Conservation (phyloP, 805 yeast genomes). For the Wickerhamiella spandovensis region DNA sequence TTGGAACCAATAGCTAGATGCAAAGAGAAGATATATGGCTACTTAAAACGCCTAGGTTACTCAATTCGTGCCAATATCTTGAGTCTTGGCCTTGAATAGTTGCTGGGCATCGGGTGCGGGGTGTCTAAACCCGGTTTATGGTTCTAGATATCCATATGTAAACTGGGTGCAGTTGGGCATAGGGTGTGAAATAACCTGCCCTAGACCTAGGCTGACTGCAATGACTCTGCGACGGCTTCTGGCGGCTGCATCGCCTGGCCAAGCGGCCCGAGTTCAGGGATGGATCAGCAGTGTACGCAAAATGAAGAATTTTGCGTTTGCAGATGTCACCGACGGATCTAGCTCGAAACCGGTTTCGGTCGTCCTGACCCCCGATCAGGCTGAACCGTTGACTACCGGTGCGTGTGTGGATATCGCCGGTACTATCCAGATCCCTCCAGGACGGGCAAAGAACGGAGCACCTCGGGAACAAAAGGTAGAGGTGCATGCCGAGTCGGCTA, state of each 20-base stretch:
- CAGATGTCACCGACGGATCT: conserved; percentile 74
- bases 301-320: conserved; percentile 65
- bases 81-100: too few relatives aligned
- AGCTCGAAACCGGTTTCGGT: conserved; percentile 41
- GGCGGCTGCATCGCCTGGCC: conserved; percentile 6
- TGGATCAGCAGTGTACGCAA: conserved; percentile 61
- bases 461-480: conserved; percentile 36
- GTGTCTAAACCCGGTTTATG: too few relatives aligned
- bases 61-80: too few relatives aligned
- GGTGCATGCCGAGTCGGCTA: conserved; percentile 29
- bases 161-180: too few relatives aligned
- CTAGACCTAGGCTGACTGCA: neutral
- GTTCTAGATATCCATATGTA: too few relatives aligned
- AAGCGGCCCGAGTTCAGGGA: conserved; percentile 43
- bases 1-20: too few relatives aligned
- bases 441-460: conserved; percentile 17
- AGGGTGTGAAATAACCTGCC: neutral
- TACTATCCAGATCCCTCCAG: conserved; percentile 32
- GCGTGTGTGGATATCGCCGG: conserved; percentile 35
- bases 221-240: conserved; percentile 2
- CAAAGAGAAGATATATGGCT: too few relatives aligned
- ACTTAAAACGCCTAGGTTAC: too few relatives aligned
- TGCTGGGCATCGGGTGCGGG: too few relatives aligned
- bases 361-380: conserved; percentile 25
- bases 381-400: conserved; percentile 29